Evolutionary conservation across 306 rosid genomes (phyloP).

Genomic region (Cyamopsis tetragonoloba): DNA sequence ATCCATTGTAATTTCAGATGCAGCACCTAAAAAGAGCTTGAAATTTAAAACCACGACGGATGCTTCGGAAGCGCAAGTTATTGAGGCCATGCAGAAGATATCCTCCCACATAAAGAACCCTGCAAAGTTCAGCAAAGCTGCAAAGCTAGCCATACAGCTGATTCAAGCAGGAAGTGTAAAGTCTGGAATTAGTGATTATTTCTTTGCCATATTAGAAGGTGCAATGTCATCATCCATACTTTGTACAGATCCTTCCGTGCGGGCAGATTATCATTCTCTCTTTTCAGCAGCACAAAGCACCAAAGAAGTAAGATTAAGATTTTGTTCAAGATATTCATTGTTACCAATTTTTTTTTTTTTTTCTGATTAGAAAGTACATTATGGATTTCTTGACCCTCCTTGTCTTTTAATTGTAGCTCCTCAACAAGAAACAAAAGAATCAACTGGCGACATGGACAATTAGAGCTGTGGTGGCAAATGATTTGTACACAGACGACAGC

Average conservation of each 20-base stretch:
- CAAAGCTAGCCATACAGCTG: slow-evolving; percentile 86
- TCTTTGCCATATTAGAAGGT: slow-evolving; percentile 69
- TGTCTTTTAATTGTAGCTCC: slow-evolving; percentile 45
- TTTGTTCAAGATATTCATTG: background rate
- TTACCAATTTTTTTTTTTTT: background rate
- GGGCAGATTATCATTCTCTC: slow-evolving; percentile 68
- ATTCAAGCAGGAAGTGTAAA: slow-evolving; percentile 91
- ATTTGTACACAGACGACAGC: slow-evolving; percentile 84
- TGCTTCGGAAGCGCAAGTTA: slow-evolving; percentile 81
- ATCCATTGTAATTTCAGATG: slow-evolving; percentile 35
- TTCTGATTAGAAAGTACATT: background rate
- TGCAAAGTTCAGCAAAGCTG: slow-evolving; percentile 74
- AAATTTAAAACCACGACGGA: slow-evolving; percentile 82
- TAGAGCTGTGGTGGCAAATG: slow-evolving; percentile 70
- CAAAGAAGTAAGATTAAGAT: slow-evolving; percentile 48
- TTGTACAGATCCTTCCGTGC: slow-evolving; percentile 76
- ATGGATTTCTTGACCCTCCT: slow-evolving; percentile 5
- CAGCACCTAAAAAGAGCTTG: slow-evolving; percentile 65
- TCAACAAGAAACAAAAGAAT: slow-evolving; percentile 74
- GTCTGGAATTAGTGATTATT: slow-evolving; percentile 58
- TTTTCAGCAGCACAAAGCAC: slow-evolving; percentile 61
- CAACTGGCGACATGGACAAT: slow-evolving; percentile 62
- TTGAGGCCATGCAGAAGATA: slow-evolving; percentile 91
- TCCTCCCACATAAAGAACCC: slow-evolving; percentile 84
- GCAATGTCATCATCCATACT: slow-evolving; percentile 64